Evolutionary conservation across 2,329 filamentous ascomycete genomes (phyloP), one percentile per base, ranked within the genome.

Genomic region (Venturia effusa): DNA sequence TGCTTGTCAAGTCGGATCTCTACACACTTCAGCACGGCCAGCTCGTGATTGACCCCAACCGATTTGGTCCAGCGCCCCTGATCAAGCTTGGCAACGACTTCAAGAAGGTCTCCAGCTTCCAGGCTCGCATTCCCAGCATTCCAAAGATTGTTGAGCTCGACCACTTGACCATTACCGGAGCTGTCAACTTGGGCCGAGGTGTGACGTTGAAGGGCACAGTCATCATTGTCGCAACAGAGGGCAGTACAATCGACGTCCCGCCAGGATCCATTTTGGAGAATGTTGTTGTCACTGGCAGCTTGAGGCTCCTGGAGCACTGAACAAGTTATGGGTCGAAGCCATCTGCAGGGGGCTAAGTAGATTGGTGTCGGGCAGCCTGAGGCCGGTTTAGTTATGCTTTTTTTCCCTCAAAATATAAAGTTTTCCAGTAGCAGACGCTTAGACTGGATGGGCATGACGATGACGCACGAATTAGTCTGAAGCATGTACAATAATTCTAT

Each of bases 21-120:
- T 99, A 99, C 86, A 96, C 92, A 11, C 86, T 99, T 71, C 94
- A 97, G 86, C 94, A 99, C 81, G 94, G 94, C 70, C 93, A 97
- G 83, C 86, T 99, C 69, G 86, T 97, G 75, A 96, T 99, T 81
- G 96, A 96, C 84, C 87, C 92, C 69, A 92, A 88, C 82, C 91
- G 94, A 70, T 97, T 99, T 78, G 94, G 94, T 69, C 92, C 94
- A 70, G 93, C 94, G 60, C 94, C 94, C 64, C 84, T 99, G 70
- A 99, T 99, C 84, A 99, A 99, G 88, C 89, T 99, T 63, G 94
- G 94, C 71, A 87, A 87, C 73, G 94, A 99, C 84, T 99, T 99
- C 87, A 99, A 99, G 89, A 99, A 99, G 87, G 94, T 99, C 45
- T 97, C 93, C 1, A 94, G 92, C 81, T 95, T 95, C 84, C 88